Evolutionary conservation across 495 filamentous ascomycete genomes (phyloP).

Genomic region (Penicillium bovifimosum): DNA sequence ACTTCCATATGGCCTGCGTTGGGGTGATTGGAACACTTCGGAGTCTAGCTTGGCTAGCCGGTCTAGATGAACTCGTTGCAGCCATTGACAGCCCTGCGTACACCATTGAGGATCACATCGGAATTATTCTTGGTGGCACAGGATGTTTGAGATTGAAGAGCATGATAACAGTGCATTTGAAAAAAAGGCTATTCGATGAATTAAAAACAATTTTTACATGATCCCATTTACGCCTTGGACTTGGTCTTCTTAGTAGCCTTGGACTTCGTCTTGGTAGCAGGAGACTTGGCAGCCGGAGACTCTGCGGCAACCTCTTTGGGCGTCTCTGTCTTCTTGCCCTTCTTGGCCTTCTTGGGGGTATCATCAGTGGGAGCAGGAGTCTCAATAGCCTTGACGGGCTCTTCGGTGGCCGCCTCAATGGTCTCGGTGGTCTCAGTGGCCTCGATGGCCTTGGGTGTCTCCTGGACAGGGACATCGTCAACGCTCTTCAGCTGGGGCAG

Average conservation of each 20-base stretch:
- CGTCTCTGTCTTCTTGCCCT: constrained; percentile 34
- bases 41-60: no score
- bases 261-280: constrained; percentile 21
- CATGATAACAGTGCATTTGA: constrained; percentile 11
- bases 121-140: no score
- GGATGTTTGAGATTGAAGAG: neutral
- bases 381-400: constrained; percentile 7
- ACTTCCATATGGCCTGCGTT: no score
- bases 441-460: constrained; percentile 28
- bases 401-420: constrained; percentile 22
- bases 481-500: constrained; percentile 66
- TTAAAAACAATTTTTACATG: constrained; percentile 20
- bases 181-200: constrained; percentile 13
- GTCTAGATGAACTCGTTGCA: no score
- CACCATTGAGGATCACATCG: no score
- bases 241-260: constrained; percentile 33
- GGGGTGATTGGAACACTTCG: no score
- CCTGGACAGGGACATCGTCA: constrained; percentile 47
- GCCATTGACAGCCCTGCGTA: no score
- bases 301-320: constrained; percentile 19
- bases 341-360: constrained; percentile 35
- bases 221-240: constrained; percentile 29
- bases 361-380: constrained; percentile 26
- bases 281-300: constrained; percentile 22
- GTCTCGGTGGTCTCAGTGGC: constrained; percentile 18